Percentiles rank a stretch among this genome's conserved stretches.
phyloP scores from a whole-genome alignment of 2,329 filamentous ascomycete species.

The Chaetomium olivaceum region DNA sequence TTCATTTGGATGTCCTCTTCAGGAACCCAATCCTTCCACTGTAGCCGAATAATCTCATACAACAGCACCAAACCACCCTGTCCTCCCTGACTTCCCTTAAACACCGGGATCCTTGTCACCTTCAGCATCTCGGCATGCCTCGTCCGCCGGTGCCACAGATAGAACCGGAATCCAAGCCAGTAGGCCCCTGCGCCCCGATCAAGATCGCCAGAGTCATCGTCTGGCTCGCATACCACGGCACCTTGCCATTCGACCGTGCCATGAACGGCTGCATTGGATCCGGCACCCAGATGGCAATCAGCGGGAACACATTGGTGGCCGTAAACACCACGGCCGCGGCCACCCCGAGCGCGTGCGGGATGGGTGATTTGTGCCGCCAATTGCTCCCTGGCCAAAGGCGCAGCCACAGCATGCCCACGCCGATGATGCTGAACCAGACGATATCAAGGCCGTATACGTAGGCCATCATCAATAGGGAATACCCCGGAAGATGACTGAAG shows the following conservation, averaged over 20 bases:
- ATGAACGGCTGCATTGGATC: constrained; percentile 19
- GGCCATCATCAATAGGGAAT: constrained; percentile 19
- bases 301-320: constrained; percentile 16
- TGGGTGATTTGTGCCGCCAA: constrained; percentile 23
- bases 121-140: constrained; percentile 18
- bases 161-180: constrained; percentile 24
- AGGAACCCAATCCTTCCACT: constrained; percentile 20
- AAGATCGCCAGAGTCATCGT: constrained; percentile 17
- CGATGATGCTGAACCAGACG: constrained; percentile 26
- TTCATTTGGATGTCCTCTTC: neutral
- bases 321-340: constrained; percentile 20
- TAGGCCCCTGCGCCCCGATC: constrained; percentile 16
- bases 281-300: constrained; percentile 24
- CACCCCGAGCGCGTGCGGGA: constrained; percentile 23
- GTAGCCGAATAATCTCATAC: constrained; percentile 28
- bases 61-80: constrained; percentile 17
- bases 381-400: constrained; percentile 23
- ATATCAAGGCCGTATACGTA: constrained; percentile 26
- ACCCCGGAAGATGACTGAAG: constrained; percentile 17
- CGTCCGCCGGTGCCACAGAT: constrained; percentile 19
- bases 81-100: constrained; percentile 11
- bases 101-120: constrained; percentile 22
- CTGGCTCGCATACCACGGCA: constrained; percentile 25
- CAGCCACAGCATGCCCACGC: constrained; percentile 21
- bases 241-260: constrained; percentile 10